Evolutionary conservation across 495 filamentous ascomycete species (phyloP), one percentile per base, ranked within the genome.

Genomic region (Penicillium angulare): DNA sequence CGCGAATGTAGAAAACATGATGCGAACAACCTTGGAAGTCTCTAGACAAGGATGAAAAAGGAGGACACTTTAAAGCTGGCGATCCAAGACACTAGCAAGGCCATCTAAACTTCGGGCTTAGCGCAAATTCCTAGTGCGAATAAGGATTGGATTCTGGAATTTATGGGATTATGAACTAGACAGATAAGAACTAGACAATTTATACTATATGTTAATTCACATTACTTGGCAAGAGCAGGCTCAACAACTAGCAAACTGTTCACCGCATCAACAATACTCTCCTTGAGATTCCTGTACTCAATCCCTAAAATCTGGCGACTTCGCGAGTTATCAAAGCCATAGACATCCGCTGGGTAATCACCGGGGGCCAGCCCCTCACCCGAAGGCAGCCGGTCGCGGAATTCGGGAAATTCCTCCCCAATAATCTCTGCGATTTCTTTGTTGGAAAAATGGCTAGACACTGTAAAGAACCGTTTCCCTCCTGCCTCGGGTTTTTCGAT

Each of bases 381-480:
- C 1, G 49, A 58, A n/a, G 77, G 82, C 48, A 84, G 60, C 43
- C 73, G 56, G 21, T 75, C 72, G 42, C 63, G 63, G 52, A 76
- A 77, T 45, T 87, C 72, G 0, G 82, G 81, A 54, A 85, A 84
- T 48, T 79, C 63, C 57, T 82, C 78, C 16, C 64, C 61, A 43
- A 88, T 75, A 41, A 83, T 71, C 20, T 84, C 69, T 2, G 57
- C 70, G 44, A 86, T 79, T 38, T 79, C 71, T 58, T 76, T 75
- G 53, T 83, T 80, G 20, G 66, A 74, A 57, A 82, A 80, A 35
- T 76, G 69, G 9, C 83, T 78, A 5, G 72, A 72, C 0, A 77
- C 68, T 17, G 78, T 54, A 68, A 89, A 81, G 66, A 84, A 86
- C 26, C 85, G 72, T 63, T 86, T 81, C 29, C 75, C 75, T 1